phyloP scores from a whole-genome alignment of 345 rosid species.

The Carallia pectinifolia region DNA sequence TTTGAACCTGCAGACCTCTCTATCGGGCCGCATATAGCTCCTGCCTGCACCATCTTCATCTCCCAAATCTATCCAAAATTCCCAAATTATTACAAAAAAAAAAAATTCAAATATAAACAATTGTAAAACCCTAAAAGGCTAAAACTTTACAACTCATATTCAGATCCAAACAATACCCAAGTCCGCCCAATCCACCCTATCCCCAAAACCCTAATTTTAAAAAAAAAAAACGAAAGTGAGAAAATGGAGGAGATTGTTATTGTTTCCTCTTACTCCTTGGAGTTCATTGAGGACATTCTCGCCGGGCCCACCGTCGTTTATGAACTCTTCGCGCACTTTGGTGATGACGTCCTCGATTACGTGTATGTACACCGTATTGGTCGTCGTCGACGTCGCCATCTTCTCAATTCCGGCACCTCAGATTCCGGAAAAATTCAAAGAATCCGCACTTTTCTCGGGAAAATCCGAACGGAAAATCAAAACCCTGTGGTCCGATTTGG shows the following conservation, averaged over 20 bases:
- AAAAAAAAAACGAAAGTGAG: not conserved
- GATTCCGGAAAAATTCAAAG: constrained; percentile 1
- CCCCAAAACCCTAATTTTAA: not conserved
- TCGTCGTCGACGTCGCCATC: constrained; percentile 57
- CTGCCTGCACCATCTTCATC: constrained; percentile 92
- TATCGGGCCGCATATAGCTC: constrained; percentile 58
- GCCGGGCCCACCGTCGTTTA: constrained; percentile 78
- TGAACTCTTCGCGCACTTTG: constrained; percentile 91
- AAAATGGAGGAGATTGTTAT: not conserved
- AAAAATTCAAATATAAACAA: constrained; percentile 14
- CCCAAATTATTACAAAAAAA: not conserved
- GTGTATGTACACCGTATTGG: constrained; percentile 69
- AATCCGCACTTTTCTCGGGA: constrained; percentile 7
- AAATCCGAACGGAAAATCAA: not conserved
- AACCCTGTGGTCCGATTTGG: not conserved
- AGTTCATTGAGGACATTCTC: constrained; percentile 83
- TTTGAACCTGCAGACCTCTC: constrained; percentile 65
- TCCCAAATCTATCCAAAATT: constrained; percentile 70
- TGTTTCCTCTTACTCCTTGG: constrained; percentile 61
- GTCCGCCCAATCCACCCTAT: not conserved
- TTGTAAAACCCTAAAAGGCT: constrained; percentile 12
- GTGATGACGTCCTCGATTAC: constrained; percentile 90
- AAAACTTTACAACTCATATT: constrained; percentile 32
- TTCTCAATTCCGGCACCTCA: constrained; percentile 13
- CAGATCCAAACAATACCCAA: constrained; percentile 31